Evolutionary conservation across 2,329 filamentous ascomycete genomes (phyloP).

Genomic region (Ophiostoma quercus): DNA sequence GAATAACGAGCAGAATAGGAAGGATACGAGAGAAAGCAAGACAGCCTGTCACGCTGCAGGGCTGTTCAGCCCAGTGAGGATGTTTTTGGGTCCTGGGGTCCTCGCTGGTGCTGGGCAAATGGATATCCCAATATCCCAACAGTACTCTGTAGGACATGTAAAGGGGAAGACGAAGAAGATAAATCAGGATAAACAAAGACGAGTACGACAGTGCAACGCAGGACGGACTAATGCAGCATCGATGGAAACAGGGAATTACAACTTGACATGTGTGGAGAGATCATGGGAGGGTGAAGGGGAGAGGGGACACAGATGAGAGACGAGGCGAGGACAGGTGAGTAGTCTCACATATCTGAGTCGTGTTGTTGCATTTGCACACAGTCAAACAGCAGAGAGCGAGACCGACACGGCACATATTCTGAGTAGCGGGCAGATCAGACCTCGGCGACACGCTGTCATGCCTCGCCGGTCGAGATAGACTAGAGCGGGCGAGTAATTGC

Average conservation of each 20-base stretch:
- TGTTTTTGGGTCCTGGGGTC: not conserved
- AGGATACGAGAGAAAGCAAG: not conserved
- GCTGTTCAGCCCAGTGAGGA: constrained; percentile 13
- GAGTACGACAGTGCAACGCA: constrained; percentile 11
- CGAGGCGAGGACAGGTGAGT: not conserved
- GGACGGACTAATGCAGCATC: not conserved
- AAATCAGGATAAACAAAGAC: not conserved
- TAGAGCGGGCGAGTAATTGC: not conserved
- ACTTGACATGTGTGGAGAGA: constrained; percentile 11
- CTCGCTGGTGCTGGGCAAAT: not conserved
- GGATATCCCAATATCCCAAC: not conserved
- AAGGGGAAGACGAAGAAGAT: not conserved
- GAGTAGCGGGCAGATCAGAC: not conserved
- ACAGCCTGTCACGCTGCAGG: not conserved
- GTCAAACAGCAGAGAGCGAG: not conserved
- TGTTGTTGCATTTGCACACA: not conserved
- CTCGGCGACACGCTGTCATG: not conserved
- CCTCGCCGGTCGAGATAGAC: not conserved
- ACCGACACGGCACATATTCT: not conserved
- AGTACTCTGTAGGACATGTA: not conserved
- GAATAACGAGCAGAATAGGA: not conserved
- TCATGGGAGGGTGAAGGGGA: not conserved
- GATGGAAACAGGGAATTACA: constrained; percentile 4
- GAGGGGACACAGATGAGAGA: not conserved
- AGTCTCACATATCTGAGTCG: not conserved